phyloP scores from a whole-genome alignment of 495 filamentous ascomycete genomes.

The Penicilliopsis zonata region DNA sequence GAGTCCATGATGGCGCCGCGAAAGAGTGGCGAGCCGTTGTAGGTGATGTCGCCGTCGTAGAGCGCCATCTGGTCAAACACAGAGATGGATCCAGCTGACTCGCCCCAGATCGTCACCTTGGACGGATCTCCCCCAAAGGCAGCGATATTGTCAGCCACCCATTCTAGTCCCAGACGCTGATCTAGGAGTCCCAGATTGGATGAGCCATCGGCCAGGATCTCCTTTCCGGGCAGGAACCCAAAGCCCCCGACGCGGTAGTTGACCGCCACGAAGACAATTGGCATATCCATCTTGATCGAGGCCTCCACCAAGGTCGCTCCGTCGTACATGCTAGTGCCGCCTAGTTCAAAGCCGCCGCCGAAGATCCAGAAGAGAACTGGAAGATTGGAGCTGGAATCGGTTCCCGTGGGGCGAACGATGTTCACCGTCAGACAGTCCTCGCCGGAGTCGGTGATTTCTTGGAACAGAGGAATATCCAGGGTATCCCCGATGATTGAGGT shows the following conservation, averaged over 20 bases:
- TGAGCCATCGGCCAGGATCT: conserved; percentile 53
- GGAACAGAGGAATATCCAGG: conserved; percentile 44
- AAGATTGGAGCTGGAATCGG: conserved; percentile 37
- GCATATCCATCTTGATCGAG: conserved; percentile 43
- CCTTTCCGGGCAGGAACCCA: conserved; percentile 60
- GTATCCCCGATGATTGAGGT: conserved; percentile 39
- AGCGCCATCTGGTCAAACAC: conserved; percentile 59
- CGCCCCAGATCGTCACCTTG: conserved; percentile 62
- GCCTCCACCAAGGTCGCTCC: conserved; percentile 37
- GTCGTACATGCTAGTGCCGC: conserved; percentile 49
- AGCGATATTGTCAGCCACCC: conserved; percentile 43
- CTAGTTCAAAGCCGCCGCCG: conserved; percentile 54
- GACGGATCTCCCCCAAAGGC: conserved; percentile 46
- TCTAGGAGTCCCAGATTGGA: conserved; percentile 43
- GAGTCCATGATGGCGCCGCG: conserved; percentile 63
- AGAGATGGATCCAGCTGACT: conserved; percentile 61
- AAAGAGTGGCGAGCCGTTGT: conserved; percentile 61
- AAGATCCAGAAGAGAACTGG: conserved; percentile 61
- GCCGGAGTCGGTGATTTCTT: conserved; percentile 28
- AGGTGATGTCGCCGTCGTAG: conserved; percentile 55
- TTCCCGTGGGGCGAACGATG: conserved; percentile 49
- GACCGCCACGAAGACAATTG: conserved; percentile 59
- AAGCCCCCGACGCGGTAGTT: conserved; percentile 68
- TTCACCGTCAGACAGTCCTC: conserved; percentile 60
- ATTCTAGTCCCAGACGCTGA: conserved; percentile 37